phyloP scores from a whole-genome alignment of 1,284 basidiomycete genomes.

The Puccinia horiana region DNA sequence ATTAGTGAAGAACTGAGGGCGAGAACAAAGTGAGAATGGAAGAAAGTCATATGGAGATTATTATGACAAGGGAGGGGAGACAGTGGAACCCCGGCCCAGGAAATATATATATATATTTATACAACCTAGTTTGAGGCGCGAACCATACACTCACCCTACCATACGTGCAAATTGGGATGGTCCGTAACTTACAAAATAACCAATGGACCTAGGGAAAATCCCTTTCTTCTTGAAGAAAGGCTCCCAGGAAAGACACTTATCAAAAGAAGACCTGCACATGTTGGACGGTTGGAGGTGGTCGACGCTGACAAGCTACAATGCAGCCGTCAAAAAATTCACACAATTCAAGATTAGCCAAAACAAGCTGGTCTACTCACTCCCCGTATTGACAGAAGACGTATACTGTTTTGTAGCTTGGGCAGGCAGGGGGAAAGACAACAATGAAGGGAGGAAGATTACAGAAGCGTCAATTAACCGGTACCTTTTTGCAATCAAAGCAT shows the following conservation, averaged over 20 bases:
- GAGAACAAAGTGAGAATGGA: too few species aligned
- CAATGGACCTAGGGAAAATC: background rate
- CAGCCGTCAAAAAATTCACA: slow-evolving; percentile 5
- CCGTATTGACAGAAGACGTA: background rate
- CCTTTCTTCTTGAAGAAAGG: background rate
- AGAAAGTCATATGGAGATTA: too few species aligned
- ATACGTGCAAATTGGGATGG: too few species aligned
- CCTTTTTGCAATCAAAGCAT: slow-evolving; percentile 3
- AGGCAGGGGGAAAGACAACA: background rate
- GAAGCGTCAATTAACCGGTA: background rate
- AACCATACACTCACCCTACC: background rate
- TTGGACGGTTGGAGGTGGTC: background rate
- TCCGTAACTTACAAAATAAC: too few species aligned
- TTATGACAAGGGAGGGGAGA: too few species aligned
- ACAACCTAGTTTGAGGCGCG: background rate
- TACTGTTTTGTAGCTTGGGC: background rate
- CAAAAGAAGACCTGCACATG: background rate
- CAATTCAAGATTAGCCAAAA: background rate
- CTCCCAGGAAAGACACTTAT: background rate
- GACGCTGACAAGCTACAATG: background rate
- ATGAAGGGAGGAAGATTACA: background rate
- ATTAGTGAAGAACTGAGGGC: too few species aligned
- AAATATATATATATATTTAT: too few species aligned
- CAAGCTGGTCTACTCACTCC: background rate
- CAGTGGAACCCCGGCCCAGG: too few species aligned